phyloP scores from a whole-genome alignment of 306 rosid species.

The Lathyrus aphaca region DNA sequence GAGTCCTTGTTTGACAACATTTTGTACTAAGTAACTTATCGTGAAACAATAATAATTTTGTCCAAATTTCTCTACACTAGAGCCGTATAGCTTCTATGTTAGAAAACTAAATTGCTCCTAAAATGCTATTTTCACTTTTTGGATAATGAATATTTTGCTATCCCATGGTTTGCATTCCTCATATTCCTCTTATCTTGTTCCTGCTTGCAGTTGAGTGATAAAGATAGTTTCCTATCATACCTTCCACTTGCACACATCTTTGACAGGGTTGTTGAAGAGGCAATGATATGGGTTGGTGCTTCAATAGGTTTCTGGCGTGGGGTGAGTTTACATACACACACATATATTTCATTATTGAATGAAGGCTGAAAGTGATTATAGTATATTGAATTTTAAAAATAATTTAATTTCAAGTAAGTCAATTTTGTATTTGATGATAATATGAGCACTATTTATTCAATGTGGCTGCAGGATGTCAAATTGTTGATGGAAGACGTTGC shows the following conservation, averaged over 20 bases:
- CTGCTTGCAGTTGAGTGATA: conserved; percentile 53
- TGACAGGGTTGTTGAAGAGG: conserved; percentile 84
- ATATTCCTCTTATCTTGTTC: not conserved
- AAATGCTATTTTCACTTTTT: conserved; percentile 2
- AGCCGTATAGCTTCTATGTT: not conserved
- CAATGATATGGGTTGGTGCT: conserved; percentile 75
- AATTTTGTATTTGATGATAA: conserved; percentile 15
- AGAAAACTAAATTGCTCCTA: conserved; percentile 9
- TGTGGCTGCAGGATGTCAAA: conserved; percentile 75
- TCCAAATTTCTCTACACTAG: not conserved
- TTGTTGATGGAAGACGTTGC: conserved; percentile 76
- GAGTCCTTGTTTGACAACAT: not conserved
- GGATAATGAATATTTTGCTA: conserved; percentile 39
- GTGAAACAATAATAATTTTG: not conserved
- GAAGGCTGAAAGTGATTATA: conserved; percentile 34
- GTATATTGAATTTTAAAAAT: conserved; percentile 11
- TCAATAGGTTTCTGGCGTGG: conserved; percentile 97
- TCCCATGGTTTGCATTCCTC: conserved; percentile 20
- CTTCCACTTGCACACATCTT: conserved; percentile 98
- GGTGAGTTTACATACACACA: conserved; percentile 51
- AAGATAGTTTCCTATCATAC: conserved; percentile 80
- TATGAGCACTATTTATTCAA: conserved; percentile 20
- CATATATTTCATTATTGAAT: conserved; percentile 19
- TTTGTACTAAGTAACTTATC: not conserved
- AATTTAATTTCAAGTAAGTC: conserved; percentile 8